Evolutionary conservation across 2,329 filamentous ascomycete species (phyloP).

Genomic region (Penicillium freii): DNA sequence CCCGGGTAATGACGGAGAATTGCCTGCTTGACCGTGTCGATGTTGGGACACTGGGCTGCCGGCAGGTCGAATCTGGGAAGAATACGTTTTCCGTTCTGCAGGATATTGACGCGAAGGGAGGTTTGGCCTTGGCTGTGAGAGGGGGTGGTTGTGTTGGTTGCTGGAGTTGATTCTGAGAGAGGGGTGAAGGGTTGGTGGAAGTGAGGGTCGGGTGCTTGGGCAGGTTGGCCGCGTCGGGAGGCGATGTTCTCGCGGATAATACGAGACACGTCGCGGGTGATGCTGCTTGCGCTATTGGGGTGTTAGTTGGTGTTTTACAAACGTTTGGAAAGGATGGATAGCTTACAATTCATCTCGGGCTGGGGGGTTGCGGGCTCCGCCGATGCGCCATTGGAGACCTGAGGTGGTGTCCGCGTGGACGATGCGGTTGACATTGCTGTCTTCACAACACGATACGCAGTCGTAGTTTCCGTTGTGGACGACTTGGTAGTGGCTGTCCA

Average conservation of each 20-base stretch:
- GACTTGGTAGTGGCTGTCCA: slow-evolving; percentile 46
- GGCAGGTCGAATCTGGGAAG: slow-evolving; percentile 39
- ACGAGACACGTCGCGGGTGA: slow-evolving; percentile 42
- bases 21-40: slow-evolving; percentile 33
- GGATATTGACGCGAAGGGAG: slow-evolving; percentile 39
- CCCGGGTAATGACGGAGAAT: slow-evolving; percentile 33
- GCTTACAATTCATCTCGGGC: slow-evolving; percentile 45
- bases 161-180: slow-evolving; percentile 1
- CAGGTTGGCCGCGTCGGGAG: slow-evolving; percentile 20
- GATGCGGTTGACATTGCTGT: slow-evolving; percentile 38
- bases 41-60: slow-evolving; percentile 36
- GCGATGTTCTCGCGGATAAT: slow-evolving; percentile 42
- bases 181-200: slow-evolving; percentile 21
- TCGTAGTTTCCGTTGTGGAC: slow-evolving; percentile 38
- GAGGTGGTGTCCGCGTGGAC: slow-evolving; percentile 34
- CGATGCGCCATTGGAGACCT: slow-evolving; percentile 39
- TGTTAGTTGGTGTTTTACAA: slow-evolving; percentile 17
- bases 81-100: slow-evolving; percentile 42
- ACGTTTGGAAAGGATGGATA: background rate
- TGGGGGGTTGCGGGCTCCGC: slow-evolving; percentile 28
- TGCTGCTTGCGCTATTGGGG: slow-evolving; percentile 40
- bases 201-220: slow-evolving; percentile 11
- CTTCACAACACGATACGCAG: slow-evolving; percentile 35
- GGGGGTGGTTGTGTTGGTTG: slow-evolving; percentile 4
- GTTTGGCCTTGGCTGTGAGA: slow-evolving; percentile 21